Base-by-base conservation (phyloP, 176 grass and related monocot species). In the Ensete glaucum region DNA sequence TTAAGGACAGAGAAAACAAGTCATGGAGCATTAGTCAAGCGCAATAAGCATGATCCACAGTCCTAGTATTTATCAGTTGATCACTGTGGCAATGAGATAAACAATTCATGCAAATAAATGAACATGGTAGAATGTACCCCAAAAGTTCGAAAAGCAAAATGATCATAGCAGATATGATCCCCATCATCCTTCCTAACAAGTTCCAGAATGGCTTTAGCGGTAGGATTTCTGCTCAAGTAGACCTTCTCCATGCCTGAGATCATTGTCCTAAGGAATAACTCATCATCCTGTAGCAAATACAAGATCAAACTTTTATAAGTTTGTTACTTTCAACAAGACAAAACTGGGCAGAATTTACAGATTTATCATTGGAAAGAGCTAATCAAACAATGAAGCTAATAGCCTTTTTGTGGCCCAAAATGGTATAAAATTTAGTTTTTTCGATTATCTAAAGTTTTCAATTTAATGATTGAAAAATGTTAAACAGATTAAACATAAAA, bases 101-200 rank as follows among this genome's bases (percentile, higher is more conserved):
- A n/a, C 25, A 67, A 67, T 68, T 68, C 16, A 26, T 29, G 1
- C 29, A 20, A 66, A 21, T 6, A 55, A 85, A n/a, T 67, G 27
- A 55, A 65, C 69, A 53, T 15, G 56, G 54, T 55, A 56, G 7
- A 14, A 25, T 69, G 82, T 67, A 93, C 94, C 76, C 90, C 94
- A 89, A 93, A 98, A 80, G 94, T 93, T 55, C 90, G 78, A 83
- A 98, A 98, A 73, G 94, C 90, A 80, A 98, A 87, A 71, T 98
- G 94, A 81, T 98, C 90, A 66, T 93, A 98, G 69, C 80, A 98
- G 80, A 98, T 82, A 64, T 91, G 73, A 70, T 88, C 78, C 20
- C 88, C 90, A 67, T 93, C 95, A 25, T 82, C 80, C 54, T 90
- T 93, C 69, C 53, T 76, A 64, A 93, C 90, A 83, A 93, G 86